Evolutionary conservation across 495 filamentous ascomycete species (phyloP), one percentile per base, ranked within the genome.

Genomic region (Trichoderma parareesei): DNA sequence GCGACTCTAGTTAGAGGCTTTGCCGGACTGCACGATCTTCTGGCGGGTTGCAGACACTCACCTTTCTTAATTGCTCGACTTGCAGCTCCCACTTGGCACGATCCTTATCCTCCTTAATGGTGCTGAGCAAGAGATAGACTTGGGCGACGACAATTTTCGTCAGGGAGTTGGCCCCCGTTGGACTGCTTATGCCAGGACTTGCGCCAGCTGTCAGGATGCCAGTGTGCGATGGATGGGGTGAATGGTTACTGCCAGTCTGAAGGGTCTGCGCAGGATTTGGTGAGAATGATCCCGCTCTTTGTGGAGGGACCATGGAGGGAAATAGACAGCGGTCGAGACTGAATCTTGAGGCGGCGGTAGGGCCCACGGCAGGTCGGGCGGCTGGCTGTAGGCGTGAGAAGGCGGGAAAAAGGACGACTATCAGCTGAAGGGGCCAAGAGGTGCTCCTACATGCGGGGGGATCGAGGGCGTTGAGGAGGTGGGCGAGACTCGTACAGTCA

Each of bases 81-180:
- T 95, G 92, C 46, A 85, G 82, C 72, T 98, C 92, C 90, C 92
- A 97, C 91, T 95, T 97, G 68, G 87, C 83, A 74, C 89, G 88
- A 76, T 93, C 90, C 75, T 91, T 92, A 71, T 88, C 86, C 76
- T 97, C 93, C 71, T 91, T 96, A 72, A 97, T 90, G 37, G 90
- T 90, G 79, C 92, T 93, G 65, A 99, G 84, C 43, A 98, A 84
- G 65, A 99, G 82, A 77, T 93, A 95, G 64, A 98, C 86, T 81
- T 99, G 95, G 64, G 93, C 92, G 69, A 95, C 88, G 65, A 91
- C 91, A 74, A 99, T 93, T 73, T 92, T 96, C 49, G 90, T 83
- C 65, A 91, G 77, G 69, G 80, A 81, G 67, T 69, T 90, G 65
- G 85, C 82, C 69, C 78, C 78, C 68, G 79, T 77, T 60, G 89